Base-by-base conservation (phyloP, 2,329 filamentous ascomycete species). In the Sporothrix brasiliensis region DNA sequence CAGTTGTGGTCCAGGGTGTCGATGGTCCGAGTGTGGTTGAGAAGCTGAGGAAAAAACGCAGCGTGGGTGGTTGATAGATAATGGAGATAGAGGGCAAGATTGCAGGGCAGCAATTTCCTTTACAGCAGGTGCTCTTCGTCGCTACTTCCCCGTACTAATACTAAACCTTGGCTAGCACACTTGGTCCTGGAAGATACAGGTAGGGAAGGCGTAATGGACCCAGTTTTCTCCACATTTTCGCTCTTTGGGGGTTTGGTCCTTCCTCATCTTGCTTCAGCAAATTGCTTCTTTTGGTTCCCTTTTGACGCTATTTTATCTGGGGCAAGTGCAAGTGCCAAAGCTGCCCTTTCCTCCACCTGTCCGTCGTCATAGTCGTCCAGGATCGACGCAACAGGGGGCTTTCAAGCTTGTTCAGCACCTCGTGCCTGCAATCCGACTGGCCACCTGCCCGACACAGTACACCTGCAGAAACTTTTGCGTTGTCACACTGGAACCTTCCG, bases 191-290 rank as follows among this genome's bases (percentile, higher is more conserved):
- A 41, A 60, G 24, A 39, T 58, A 50, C 39, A 68, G 24, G 30
- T 19, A 34, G 16, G 19, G 41, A 24, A 58, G 50, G 44, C 21
- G 58, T 24, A 52, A 50, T 19, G 27, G 67, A 58, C 67, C 67
- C 56, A 53, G 44, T 69, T 69, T 69, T 69, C 67, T 44, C 67
- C 67, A 69, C 54, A 16, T 69, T 68, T 47, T 68, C 21, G n/a
- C 44, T 21, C n/a, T 69, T 50, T 44, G 67, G 50, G 34, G 19
- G 53, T 58, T 56, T 44, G 41, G 30, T 49, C 44, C 16, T 66
- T 34, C 61, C 41, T 63, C 34, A 19, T 3, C 39, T 58, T 58
- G 21, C 67, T 50, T 21, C 54, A 50, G 41, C 54, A 19, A 5
- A 47, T 58, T 27, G 13, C 7, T 24, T 14, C 19, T 13, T 24